Evolutionary conservation across 1,139 yeast genomes (phyloP).

Genomic region (Hansenula lynferdii): DNA sequence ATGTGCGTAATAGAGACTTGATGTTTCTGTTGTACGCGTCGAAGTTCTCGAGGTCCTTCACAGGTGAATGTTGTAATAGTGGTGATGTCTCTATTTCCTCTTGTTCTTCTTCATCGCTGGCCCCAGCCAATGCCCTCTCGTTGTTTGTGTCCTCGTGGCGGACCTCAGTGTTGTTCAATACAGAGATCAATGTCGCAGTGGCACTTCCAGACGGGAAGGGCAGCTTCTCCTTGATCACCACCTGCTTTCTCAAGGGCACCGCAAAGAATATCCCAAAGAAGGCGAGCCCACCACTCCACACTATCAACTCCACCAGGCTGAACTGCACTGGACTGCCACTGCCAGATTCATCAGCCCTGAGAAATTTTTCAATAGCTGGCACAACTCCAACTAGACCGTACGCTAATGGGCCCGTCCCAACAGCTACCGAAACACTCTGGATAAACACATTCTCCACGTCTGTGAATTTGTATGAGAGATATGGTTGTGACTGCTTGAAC

Average conservation of each 20-base stretch:
- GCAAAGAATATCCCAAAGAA: constrained; percentile 96
- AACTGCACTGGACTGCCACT: constrained; percentile 33
- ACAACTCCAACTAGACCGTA: constrained; percentile 95
- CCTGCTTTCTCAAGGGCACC: constrained; percentile 79
- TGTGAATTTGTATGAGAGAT: constrained; percentile 48
- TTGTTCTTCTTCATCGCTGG: not conserved
- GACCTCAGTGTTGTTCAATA: constrained; percentile 67
- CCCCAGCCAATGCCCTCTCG: constrained; percentile 19
- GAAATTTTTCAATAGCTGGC: constrained; percentile 90
- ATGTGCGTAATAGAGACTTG: constrained; percentile 51
- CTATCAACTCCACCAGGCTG: constrained; percentile 44
- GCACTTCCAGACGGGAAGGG: constrained; percentile 97
- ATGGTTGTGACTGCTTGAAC: constrained; percentile 48
- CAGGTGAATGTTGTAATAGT: constrained; percentile 27
- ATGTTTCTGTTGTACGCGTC: constrained; percentile 53
- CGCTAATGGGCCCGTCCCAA: constrained; percentile 95
- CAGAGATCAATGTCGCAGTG: constrained; percentile 88
- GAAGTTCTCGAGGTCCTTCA: constrained; percentile 21
- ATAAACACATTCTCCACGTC: constrained; percentile 92
- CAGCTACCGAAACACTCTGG: constrained; percentile 93
- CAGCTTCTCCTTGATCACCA: constrained; percentile 75
- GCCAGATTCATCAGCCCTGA: constrained; percentile 77
- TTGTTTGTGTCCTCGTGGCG: constrained; percentile 35
- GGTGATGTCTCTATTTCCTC: constrained; percentile 6
- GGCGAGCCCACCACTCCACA: constrained; percentile 86